These are phyloP conservation scores for Eutypa lata DNA, from an alignment of 2,329 filamentous ascomycete species.

Conservation along the genomic window DNA sequence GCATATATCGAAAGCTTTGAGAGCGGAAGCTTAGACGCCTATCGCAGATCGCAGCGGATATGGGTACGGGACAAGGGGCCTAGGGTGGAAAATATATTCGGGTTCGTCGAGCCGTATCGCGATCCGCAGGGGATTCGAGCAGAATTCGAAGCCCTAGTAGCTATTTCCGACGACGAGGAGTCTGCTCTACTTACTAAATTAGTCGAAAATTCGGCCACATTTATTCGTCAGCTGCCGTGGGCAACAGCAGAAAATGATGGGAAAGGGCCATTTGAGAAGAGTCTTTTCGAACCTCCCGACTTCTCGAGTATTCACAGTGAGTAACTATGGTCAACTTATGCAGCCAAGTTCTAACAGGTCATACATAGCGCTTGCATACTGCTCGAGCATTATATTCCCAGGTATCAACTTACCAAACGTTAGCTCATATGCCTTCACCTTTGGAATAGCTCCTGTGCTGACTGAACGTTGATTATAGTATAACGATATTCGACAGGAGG, in stretches of 20 bases:
- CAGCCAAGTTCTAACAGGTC: slow-evolving; percentile 1
- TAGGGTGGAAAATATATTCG: slow-evolving; percentile 55
- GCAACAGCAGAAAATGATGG: slow-evolving; percentile 35
- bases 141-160: slow-evolving; percentile 60
- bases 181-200: slow-evolving; percentile 58
- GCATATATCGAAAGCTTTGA: slow-evolving; percentile 54
- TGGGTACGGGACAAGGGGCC: slow-evolving; percentile 60
- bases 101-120: slow-evolving; percentile 62
- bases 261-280: slow-evolving; percentile 64
- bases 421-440: slow-evolving; percentile 5
- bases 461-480: slow-evolving; percentile 31
- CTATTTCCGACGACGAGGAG: slow-evolving; percentile 63
- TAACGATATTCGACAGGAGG: slow-evolving; percentile 54
- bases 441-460: neutral
- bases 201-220: slow-evolving; percentile 59
- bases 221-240: slow-evolving; percentile 70
- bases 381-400: slow-evolving; percentile 39
- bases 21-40: slow-evolving; percentile 52
- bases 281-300: slow-evolving; percentile 67
- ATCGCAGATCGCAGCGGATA: slow-evolving; percentile 50
- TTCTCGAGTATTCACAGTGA: slow-evolving; percentile 69
- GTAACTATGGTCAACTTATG: slow-evolving; percentile 30
- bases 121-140: slow-evolving; percentile 57
- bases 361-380: slow-evolving; percentile 40
- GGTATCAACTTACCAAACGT: slow-evolving; percentile 45